These are phyloP conservation scores for Leishmania tarentolae DNA, from an alignment of 208 protist genomes.

Conservation along the genomic window DNA sequence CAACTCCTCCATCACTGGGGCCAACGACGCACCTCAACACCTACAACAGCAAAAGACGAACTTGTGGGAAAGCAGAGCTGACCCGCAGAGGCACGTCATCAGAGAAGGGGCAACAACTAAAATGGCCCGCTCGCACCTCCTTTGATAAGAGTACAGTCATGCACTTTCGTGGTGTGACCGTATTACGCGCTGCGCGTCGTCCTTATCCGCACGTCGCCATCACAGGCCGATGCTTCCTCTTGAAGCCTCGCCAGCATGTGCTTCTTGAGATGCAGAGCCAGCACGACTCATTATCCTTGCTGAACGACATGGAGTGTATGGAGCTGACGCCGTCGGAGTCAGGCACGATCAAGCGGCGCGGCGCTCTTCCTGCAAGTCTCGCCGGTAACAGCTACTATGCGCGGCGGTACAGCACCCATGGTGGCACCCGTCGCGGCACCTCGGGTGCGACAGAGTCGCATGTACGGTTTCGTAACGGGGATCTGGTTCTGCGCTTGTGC, in stretches of 20 bases:
- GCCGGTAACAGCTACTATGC: constrained; percentile 80
- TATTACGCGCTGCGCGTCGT: constrained; percentile 1
- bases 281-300: background rate
- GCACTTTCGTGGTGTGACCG: background rate
- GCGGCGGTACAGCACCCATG: constrained; percentile 39
- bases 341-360: background rate
- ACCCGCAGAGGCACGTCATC: background rate
- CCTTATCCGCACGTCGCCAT: constrained; percentile 18
- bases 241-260: constrained; percentile 1
- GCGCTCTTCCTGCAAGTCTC: constrained; percentile 41
- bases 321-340: constrained; percentile 19
- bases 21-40: background rate
- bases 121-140: background rate
- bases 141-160: background rate
- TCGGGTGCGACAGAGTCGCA: background rate
- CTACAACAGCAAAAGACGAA: background rate
- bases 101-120: background rate
- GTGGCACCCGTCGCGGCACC: background rate
- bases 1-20: background rate
- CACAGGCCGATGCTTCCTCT: constrained; percentile 38
- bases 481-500: constrained; percentile 43
- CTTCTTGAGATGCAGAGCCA: background rate
- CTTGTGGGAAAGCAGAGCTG: background rate
- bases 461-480: constrained; percentile 26
- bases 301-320: constrained; percentile 20